Conservation (phyloP, 768 basidiomycete genomes). For the Tulasnella sp. region DNA sequence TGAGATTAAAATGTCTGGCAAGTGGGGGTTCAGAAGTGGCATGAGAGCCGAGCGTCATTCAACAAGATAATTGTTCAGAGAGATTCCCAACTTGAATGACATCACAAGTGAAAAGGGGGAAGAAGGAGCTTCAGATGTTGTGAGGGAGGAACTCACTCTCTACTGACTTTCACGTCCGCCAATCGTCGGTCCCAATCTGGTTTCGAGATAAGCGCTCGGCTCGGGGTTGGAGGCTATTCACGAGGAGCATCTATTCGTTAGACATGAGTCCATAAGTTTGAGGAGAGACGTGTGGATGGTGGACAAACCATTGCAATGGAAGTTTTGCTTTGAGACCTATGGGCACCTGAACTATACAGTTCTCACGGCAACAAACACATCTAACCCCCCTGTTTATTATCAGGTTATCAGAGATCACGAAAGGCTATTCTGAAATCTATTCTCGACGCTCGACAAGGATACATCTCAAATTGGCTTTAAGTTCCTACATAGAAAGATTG, state of each 20-base stretch:
- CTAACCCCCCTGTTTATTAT: no score
- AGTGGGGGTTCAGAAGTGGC: slow-evolving; percentile 65
- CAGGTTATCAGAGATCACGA: no score
- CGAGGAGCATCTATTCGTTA: neutral
- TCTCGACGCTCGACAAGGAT: no score
- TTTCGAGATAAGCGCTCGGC: slow-evolving; percentile 38
- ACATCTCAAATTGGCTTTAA: no score
- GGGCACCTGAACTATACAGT: no score
- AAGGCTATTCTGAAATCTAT: no score
- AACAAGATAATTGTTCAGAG: slow-evolving; percentile 51
- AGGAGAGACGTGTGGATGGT: no score
- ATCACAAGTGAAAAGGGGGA: slow-evolving; percentile 24
- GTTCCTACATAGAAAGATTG: no score
- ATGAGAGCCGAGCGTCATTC: slow-evolving; percentile 46
- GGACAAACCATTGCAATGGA: no score
- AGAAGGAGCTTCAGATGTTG: slow-evolving; percentile 18
- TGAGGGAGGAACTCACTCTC: slow-evolving; percentile 68
- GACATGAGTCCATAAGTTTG: neutral
- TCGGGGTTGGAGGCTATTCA: neutral
- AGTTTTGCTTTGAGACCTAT: no score
- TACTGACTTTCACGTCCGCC: slow-evolving; percentile 70
- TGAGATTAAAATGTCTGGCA: slow-evolving; percentile 26
- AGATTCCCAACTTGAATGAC: slow-evolving; percentile 95
- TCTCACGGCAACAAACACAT: no score
- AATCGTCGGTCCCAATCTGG: slow-evolving; percentile 82